Evolutionary conservation across 2,329 filamentous ascomycete genomes (phyloP).

Genomic region (Curvularia hawaiiensis): DNA sequence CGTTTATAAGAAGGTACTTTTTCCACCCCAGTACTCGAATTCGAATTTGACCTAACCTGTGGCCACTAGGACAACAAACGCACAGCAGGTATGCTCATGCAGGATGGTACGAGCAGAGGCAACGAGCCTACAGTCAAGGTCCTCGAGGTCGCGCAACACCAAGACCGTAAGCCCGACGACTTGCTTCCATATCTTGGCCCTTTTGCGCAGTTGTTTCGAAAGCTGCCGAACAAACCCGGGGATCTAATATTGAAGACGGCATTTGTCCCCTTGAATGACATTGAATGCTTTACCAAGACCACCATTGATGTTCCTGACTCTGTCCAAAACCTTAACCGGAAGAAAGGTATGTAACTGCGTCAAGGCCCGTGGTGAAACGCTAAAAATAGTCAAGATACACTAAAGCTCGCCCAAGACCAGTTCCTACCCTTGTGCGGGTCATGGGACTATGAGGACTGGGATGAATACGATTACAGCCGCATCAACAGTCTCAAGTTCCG

Average conservation of each 20-base stretch:
- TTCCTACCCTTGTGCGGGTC: constrained; percentile 71
- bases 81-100: constrained; percentile 78
- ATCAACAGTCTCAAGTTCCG: constrained; percentile 83
- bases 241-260: constrained; percentile 71
- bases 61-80: constrained; percentile 71
- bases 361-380: constrained; percentile 4
- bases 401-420: constrained; percentile 68
- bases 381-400: constrained; percentile 48
- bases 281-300: constrained; percentile 84
- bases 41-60: constrained; percentile 22
- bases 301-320: constrained; percentile 58
- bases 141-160: constrained; percentile 74
- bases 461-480: constrained; percentile 80
- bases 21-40: not conserved
- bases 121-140: constrained; percentile 74
- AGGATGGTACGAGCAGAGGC: constrained; percentile 73
- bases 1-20: constrained; percentile 70
- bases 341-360: constrained; percentile 54
- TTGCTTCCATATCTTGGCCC: constrained; percentile 79
- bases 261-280: constrained; percentile 74
- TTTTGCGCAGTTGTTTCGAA: constrained; percentile 71
- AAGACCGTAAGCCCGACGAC: constrained; percentile 78
- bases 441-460: constrained; percentile 78
- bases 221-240: constrained; percentile 68
- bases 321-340: constrained; percentile 51